These are phyloP conservation scores for Amylocystis lapponica DNA, from an alignment of 768 basidiomycete genomes.

Conservation along the genomic window DNA sequence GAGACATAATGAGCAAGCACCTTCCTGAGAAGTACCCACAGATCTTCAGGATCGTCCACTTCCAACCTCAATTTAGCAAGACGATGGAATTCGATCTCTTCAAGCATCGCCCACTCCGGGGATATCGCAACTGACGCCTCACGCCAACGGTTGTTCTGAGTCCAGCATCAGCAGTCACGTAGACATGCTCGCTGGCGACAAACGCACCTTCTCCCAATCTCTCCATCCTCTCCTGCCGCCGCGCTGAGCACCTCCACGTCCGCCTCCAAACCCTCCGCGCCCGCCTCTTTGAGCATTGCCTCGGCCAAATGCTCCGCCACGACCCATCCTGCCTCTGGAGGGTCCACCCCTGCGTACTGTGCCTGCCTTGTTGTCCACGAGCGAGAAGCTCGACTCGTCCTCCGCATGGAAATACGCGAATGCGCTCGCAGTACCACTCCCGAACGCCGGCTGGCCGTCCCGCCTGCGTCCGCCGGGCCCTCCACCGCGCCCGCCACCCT, in stretches of 20 bases:
- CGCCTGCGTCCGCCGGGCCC: conserved; percentile 53
- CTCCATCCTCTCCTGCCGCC: conserved; percentile 78
- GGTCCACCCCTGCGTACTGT: conserved; percentile 65
- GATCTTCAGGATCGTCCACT: conserved; percentile 85
- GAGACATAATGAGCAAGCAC: background rate
- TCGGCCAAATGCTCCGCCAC: conserved; percentile 28
- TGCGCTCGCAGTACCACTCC: conserved; percentile 83
- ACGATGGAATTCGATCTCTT: conserved; percentile 95
- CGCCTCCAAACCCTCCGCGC: conserved; percentile 32
- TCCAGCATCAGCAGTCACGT: background rate
- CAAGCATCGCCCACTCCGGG: conserved; percentile 89
- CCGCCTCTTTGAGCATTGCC: conserved; percentile 40
- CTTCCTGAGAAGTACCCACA: conserved; percentile 65
- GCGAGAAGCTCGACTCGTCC: conserved; percentile 93
- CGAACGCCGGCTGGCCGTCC: conserved; percentile 81
- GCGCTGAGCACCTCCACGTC: conserved; percentile 44
- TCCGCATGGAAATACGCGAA: conserved; percentile 98
- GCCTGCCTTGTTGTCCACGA: conserved; percentile 85
- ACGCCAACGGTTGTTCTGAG: conserved; percentile 48
- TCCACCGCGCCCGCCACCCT: conserved; percentile 43
- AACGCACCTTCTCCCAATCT: conserved; percentile 87
- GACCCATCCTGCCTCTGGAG: conserved; percentile 40
- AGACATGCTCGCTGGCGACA: background rate
- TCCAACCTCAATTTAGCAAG: conserved; percentile 89
- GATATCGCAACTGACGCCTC: conserved; percentile 94